Conservation (phyloP, 768 basidiomycete species). For the Tulasnella sp. region DNA sequence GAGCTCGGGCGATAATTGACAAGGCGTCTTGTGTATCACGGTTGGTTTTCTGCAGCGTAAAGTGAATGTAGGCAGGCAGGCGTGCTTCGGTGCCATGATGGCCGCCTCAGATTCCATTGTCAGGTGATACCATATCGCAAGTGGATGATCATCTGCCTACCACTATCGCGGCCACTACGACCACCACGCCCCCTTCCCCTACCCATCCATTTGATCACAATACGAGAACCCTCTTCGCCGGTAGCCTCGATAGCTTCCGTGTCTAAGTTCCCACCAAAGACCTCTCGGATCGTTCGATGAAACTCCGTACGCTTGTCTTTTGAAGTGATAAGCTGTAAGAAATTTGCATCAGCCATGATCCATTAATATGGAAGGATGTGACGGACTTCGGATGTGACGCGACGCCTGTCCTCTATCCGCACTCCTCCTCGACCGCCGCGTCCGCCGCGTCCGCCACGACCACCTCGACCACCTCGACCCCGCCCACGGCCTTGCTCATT, state of each 20-base stretch:
- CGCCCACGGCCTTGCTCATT: not conserved
- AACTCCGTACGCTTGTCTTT: constrained; percentile 74
- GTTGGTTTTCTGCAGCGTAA: constrained; percentile 94
- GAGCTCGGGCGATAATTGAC: constrained; percentile 57
- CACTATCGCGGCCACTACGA: constrained; percentile 29
- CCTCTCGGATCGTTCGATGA: constrained; percentile 66
- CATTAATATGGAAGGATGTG: constrained; percentile 18
- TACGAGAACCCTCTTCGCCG: constrained; percentile 57
- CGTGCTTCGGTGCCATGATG: not conserved
- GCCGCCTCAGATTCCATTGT: not conserved
- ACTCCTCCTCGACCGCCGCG: constrained; percentile 38
- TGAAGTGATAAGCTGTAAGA: constrained; percentile 58
- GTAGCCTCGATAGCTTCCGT: constrained; percentile 40
- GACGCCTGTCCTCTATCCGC: constrained; percentile 51
- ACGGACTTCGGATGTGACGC: constrained; percentile 73
- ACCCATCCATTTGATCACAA: constrained; percentile 63
- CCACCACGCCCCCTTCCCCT: constrained; percentile 25
- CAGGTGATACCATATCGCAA: not conserved
- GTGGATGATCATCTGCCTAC: not conserved
- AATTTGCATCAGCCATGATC: not conserved
- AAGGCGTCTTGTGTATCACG: constrained; percentile 95
- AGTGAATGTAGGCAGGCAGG: constrained; percentile 70
- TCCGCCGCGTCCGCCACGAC: constrained; percentile 23
- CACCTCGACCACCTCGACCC: constrained; percentile 5
- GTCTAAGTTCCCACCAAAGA: constrained; percentile 77